phyloP scores from a whole-genome alignment of 345 rosid species.

The Xanthoceras sorbifolium region DNA sequence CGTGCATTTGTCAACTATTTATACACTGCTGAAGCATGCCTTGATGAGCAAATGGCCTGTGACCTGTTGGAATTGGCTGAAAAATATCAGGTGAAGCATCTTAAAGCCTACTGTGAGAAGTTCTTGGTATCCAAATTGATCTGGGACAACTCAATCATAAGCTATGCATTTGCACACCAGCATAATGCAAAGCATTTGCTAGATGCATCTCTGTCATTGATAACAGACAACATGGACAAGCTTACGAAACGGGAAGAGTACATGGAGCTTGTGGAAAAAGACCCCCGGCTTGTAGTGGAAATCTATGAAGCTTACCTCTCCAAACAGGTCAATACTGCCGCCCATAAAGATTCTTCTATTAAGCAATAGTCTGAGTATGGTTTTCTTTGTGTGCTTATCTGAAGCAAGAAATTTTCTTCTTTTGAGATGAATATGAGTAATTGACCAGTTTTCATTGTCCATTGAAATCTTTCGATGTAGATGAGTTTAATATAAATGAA shows the following conservation, averaged over 20 bases:
- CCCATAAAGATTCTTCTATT: constrained; percentile 36
- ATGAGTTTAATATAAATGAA: neutral
- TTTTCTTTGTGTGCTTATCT: neutral
- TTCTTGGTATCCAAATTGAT: constrained; percentile 69
- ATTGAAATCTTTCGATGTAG: neutral
- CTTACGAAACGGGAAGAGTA: constrained; percentile 69
- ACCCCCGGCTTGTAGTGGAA: constrained; percentile 72
- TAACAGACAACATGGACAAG: constrained; percentile 80
- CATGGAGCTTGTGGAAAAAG: constrained; percentile 69
- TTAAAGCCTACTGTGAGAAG: constrained; percentile 75
- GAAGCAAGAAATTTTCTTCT: constrained; percentile 8
- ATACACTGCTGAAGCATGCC: constrained; percentile 79
- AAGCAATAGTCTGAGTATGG: constrained; percentile 19
- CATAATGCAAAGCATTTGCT: constrained; percentile 69
- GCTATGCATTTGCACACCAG: constrained; percentile 84
- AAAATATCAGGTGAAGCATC: constrained; percentile 82
- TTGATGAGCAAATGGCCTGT: constrained; percentile 80
- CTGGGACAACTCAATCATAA: constrained; percentile 74
- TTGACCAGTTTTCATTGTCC: neutral
- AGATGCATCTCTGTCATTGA: constrained; percentile 63
- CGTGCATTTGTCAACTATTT: constrained; percentile 61
- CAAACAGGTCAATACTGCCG: constrained; percentile 74
- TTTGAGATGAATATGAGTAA: neutral
- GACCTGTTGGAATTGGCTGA: constrained; percentile 81
- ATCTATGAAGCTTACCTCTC: constrained; percentile 75